phyloP scores from a whole-genome alignment of 1,139 yeast genomes.

The Sugiyamaella sp. region DNA sequence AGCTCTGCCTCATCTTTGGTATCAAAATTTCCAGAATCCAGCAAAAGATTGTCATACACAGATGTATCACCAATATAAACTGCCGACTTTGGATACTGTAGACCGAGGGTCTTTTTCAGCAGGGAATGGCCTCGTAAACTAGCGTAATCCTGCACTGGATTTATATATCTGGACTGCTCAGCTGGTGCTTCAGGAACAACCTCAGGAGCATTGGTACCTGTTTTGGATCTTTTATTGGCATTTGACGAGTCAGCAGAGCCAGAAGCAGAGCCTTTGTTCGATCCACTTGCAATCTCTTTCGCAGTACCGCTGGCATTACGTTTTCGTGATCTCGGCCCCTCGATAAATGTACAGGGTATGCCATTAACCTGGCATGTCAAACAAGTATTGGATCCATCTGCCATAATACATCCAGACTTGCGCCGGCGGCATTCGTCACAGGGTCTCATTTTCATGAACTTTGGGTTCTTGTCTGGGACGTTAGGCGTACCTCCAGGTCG shows the following conservation, averaged over 20 bases:
- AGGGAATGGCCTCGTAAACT: constrained; percentile 44
- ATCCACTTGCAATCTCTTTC: constrained; percentile 9
- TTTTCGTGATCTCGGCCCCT: constrained; percentile 36
- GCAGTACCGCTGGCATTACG: constrained; percentile 14
- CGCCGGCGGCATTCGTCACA: constrained; percentile 36
- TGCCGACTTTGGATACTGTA: constrained; percentile 47
- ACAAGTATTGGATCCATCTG: constrained; percentile 41
- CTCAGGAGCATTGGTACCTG: neutral
- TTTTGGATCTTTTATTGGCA: constrained; percentile 6
- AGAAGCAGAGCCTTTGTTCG: constrained; percentile 18
- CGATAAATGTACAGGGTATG: constrained; percentile 43
- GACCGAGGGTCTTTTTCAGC: constrained; percentile 44
- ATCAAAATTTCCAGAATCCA: constrained; percentile 40
- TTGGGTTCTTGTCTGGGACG: constrained; percentile 7
- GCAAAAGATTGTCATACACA: constrained; percentile 40
- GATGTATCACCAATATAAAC: constrained; percentile 45
- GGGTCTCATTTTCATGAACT: constrained; percentile 31
- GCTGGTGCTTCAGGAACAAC: constrained; percentile 11
- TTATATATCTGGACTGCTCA: constrained; percentile 26
- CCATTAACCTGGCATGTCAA: constrained; percentile 42
- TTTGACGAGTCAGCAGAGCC: constrained; percentile 2
- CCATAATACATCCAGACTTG: constrained; percentile 34
- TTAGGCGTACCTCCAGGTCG: neutral
- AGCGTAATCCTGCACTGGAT: constrained; percentile 44
- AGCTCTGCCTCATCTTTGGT: constrained; percentile 42